These are phyloP conservation scores for Hirschioporus abietinus DNA, from an alignment of 768 basidiomycete genomes.

Conservation along the genomic window DNA sequence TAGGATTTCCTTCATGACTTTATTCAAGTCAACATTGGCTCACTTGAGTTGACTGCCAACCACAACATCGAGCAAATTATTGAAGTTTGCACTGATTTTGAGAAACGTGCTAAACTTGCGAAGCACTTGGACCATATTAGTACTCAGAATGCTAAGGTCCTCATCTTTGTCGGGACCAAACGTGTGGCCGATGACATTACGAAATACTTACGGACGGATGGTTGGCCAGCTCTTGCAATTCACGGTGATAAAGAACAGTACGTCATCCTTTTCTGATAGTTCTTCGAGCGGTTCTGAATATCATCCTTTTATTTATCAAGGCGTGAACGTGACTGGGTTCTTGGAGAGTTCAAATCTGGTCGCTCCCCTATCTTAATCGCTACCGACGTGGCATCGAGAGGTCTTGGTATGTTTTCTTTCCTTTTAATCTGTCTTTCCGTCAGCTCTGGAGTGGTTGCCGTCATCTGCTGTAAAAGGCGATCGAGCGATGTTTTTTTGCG, in stretches of 20 bases:
- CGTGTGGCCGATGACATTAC: constrained; percentile 98
- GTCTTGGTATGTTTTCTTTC: constrained; percentile 85
- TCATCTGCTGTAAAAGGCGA: background rate
- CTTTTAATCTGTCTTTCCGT: constrained; percentile 18
- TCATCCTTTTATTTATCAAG: constrained; percentile 30
- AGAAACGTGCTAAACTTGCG: constrained; percentile 94
- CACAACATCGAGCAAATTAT: constrained; percentile 96
- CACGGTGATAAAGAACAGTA: constrained; percentile 99
- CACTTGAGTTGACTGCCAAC: constrained; percentile 97
- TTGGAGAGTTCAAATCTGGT: constrained; percentile 97
- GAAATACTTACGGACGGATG: constrained; percentile 94
- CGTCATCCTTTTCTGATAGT: constrained; percentile 25
- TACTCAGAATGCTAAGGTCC: constrained; percentile 93
- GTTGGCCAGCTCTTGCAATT: constrained; percentile 99
- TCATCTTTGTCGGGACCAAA: constrained; percentile 98
- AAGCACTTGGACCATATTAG: constrained; percentile 97
- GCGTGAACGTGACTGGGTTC: constrained; percentile 98
- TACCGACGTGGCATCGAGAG: constrained; percentile 99
- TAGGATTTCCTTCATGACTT: constrained; percentile 94
- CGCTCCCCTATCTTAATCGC: constrained; percentile 97
- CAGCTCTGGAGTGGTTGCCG: background rate
- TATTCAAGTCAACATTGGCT: constrained; percentile 99
- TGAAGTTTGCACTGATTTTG: constrained; percentile 95
- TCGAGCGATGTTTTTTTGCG: background rate
- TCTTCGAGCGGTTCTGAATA: background rate